Percentiles rank a stretch among this genome's conserved stretches.
phyloP scores from a whole-genome alignment of 2,329 filamentous ascomycete genomes.

The Tricladium varicosporioides region DNA sequence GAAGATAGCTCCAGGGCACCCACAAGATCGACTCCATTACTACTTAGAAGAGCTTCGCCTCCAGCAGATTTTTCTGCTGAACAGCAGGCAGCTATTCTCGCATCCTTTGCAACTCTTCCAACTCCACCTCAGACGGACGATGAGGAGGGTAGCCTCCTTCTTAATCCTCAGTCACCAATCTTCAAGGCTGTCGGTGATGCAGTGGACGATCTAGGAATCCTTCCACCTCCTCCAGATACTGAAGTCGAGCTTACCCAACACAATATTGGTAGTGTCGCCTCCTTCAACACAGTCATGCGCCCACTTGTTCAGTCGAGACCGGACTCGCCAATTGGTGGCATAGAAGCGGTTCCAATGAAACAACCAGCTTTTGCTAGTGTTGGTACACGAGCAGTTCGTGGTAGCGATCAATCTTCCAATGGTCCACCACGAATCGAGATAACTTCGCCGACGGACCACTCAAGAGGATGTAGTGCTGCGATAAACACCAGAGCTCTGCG shows the following conservation, averaged over 20 bases:
- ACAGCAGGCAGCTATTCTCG: too few species aligned
- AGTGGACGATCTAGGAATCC: not conserved
- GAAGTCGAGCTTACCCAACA: too few species aligned
- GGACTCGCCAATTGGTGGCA: slow-evolving; percentile 24
- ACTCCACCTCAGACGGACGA: too few species aligned
- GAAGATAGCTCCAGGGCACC: too few species aligned
- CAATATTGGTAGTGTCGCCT: not conserved
- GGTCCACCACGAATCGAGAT: slow-evolving; percentile 2
- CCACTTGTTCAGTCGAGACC: slow-evolving; percentile 21
- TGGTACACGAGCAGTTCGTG: slow-evolving; percentile 1
- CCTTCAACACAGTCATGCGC: slow-evolving; percentile 20
- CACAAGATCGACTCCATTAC: too few species aligned
- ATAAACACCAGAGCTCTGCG: not conserved
- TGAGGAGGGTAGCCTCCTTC: too few species aligned
- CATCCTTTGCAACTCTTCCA: too few species aligned
- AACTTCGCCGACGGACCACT: not conserved
- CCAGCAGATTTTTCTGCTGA: too few species aligned
- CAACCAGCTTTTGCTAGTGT: not conserved
- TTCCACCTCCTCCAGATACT: not conserved
- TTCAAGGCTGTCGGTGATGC: too few species aligned
- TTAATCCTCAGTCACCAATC: too few species aligned
- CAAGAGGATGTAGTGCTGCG: not conserved
- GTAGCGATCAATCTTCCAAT: not conserved
- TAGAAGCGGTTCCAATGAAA: slow-evolving; percentile 11
- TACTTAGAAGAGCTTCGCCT: too few species aligned